Conservation (phyloP, 1,284 basidiomycete genomes). For the Microbotryum silenes-acaulis region DNA sequence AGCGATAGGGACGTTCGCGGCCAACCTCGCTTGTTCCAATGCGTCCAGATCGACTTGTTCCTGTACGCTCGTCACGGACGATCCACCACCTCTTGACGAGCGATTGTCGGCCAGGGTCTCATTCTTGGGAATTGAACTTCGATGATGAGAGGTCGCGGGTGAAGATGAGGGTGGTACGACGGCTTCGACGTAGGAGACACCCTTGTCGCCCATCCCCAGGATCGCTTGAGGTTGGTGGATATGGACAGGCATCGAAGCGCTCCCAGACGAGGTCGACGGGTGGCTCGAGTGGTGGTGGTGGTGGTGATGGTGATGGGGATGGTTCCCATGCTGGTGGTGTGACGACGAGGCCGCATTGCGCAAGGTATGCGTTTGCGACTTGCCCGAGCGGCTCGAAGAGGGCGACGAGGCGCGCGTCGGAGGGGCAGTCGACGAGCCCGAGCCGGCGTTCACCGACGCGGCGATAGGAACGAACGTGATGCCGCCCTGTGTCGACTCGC, state of each 20-base stretch:
- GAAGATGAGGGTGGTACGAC: neutral
- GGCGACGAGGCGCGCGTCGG: neutral
- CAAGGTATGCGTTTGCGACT: no score
- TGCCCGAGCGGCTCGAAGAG: neutral
- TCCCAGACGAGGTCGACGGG: neutral
- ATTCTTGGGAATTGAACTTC: neutral
- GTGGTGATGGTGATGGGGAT: no score
- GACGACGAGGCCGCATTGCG: conserved; percentile 1
- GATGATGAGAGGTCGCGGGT: neutral
- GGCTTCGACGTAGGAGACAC: conserved; percentile 2
- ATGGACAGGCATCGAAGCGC: neutral
- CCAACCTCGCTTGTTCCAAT: conserved; percentile 6
- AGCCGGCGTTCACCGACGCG: neutral
- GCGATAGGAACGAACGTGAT: neutral
- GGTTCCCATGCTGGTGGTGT: neutral
- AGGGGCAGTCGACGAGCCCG: neutral
- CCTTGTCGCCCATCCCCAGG: neutral
- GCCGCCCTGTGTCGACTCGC: neutral
- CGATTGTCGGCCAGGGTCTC: neutral
- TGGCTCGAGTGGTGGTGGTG: neutral
- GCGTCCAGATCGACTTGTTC: conserved; percentile 11
- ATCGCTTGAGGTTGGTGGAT: no score
- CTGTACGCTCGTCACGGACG: neutral
- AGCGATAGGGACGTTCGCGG: conserved; percentile 1
- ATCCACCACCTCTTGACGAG: neutral